Conservation (phyloP, 495 filamentous ascomycete genomes). For the Penicillium macrosclerotiorum region DNA sequence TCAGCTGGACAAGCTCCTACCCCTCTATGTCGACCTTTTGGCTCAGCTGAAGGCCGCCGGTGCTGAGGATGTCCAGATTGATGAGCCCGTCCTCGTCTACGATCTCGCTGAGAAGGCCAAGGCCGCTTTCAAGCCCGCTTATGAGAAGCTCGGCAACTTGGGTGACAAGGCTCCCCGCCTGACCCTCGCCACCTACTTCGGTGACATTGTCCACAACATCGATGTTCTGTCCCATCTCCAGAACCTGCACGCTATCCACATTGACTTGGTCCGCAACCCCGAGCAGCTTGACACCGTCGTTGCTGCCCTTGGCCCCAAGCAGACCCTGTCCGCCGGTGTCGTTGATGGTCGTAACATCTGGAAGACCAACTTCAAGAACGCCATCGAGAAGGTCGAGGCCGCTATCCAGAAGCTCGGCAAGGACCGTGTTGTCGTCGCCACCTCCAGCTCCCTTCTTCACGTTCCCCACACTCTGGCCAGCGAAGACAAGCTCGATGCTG, state of each 20-base stretch:
- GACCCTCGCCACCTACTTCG: conserved; percentile 93
- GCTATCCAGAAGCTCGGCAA: conserved; percentile 92
- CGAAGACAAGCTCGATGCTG: conserved; percentile 92
- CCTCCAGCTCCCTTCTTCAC: conserved; percentile 95
- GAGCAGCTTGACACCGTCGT: conserved; percentile 88
- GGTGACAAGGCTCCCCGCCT: conserved; percentile 78
- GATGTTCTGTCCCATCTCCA: conserved; percentile 71
- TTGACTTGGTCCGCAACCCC: conserved; percentile 95
- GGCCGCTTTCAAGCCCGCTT: conserved; percentile 96
- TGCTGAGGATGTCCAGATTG: conserved; percentile 92
- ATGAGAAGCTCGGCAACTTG: conserved; percentile 77
- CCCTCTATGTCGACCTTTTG: conserved; percentile 88
- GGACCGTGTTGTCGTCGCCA: conserved; percentile 93
- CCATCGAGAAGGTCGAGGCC: conserved; percentile 82
- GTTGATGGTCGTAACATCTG: conserved; percentile 99
- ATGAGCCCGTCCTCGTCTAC: conserved; percentile 94
- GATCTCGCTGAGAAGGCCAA: conserved; percentile 85
- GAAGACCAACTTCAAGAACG: conserved; percentile 96
- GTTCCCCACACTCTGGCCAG: conserved; percentile 94
- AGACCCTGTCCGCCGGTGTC: conserved; percentile 88
- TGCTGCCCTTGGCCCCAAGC: conserved; percentile 73
- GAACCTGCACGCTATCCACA: conserved; percentile 76
- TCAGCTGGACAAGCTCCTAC: conserved; percentile 85
- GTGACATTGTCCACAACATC: conserved; percentile 98
- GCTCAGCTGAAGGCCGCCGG: conserved; percentile 90